Percentiles rank a stretch among this genome's conserved stretches.
These are phyloP conservation scores for Psidium friedrichsthalianum DNA, from an alignment of 345 rosid genomes.

Conservation along the genomic window DNA sequence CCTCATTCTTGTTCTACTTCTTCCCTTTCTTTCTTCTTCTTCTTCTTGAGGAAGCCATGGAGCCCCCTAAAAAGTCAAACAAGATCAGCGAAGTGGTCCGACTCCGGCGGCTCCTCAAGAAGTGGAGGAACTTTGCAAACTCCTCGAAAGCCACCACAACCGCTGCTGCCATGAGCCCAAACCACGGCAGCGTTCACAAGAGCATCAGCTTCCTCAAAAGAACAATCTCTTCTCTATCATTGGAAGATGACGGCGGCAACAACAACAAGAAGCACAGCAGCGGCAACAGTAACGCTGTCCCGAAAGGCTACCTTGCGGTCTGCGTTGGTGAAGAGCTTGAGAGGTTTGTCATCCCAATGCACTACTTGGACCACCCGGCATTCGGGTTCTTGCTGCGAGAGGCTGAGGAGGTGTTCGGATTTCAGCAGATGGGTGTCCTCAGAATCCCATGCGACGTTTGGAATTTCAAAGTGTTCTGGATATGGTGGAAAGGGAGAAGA, in stretches of 20 bases:
- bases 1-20: not conserved
- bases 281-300: not conserved
- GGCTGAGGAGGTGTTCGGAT: conserved; percentile 86
- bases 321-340: conserved; percentile 58
- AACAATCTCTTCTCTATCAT: conserved; percentile 46
- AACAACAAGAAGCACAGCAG: not conserved
- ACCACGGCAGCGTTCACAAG: not conserved
- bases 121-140: not conserved
- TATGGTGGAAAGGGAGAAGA: not conserved
- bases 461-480: conserved; percentile 6
- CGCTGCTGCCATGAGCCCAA: not conserved
- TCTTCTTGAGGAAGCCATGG: not conserved
- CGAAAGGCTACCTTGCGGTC: conserved; percentile 63
- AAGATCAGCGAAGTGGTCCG: not conserved
- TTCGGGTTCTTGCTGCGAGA: conserved; percentile 48
- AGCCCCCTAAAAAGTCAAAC: not conserved
- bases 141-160: not conserved
- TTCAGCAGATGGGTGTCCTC: conserved; percentile 33
- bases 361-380: conserved; percentile 56
- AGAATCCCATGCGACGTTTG: conserved; percentile 52
- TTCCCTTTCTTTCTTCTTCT: not conserved
- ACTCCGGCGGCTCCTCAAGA: not conserved
- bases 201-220: conserved; percentile 62
- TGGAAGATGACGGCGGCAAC: conserved; percentile 1
- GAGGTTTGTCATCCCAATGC: conserved; percentile 61